Percentiles rank a stretch among this genome's conserved stretches.
phyloP scores from a whole-genome alignment of 106 monocot species.

The Platanthera zijinensis region DNA sequence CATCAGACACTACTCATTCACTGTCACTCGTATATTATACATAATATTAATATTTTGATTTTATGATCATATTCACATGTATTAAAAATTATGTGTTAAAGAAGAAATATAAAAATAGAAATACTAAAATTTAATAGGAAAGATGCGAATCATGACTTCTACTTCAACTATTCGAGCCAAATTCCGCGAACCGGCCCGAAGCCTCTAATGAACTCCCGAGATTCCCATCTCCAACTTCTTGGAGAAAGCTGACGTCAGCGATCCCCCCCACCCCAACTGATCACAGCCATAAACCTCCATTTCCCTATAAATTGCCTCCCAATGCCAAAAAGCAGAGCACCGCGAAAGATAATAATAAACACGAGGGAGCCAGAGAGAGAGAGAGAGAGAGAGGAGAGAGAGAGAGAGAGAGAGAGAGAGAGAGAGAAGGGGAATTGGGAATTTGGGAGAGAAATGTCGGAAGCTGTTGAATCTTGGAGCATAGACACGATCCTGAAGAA shows the following conservation, averaged over 20 bases:
- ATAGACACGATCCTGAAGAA: neutral
- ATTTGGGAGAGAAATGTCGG: slow-evolving; percentile 1
- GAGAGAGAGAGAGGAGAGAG: neutral
- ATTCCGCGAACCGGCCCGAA: neutral
- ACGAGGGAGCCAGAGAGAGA: neutral
- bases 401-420: neutral
- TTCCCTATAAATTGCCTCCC: neutral
- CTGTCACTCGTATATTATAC: too few species aligned
- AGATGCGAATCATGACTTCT: too few species aligned
- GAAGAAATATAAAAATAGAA: too few species aligned
- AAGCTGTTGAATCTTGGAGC: neutral
- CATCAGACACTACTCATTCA: too few species aligned
- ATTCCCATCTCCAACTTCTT: neutral
- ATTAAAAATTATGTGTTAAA: too few species aligned
- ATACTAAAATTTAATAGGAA: too few species aligned
- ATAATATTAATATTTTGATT: too few species aligned
- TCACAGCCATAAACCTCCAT: neutral
- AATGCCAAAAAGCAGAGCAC: neutral
- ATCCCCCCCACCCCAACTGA: neutral
- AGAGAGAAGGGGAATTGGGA: neutral
- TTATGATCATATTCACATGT: too few species aligned
- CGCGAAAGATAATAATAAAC: neutral
- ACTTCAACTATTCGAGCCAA: too few species aligned
- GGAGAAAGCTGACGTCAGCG: neutral
- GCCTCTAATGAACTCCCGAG: too few species aligned